These are phyloP conservation scores for Fusarium devonianum DNA, from an alignment of 2,329 filamentous ascomycete species.

Conservation along the genomic window DNA sequence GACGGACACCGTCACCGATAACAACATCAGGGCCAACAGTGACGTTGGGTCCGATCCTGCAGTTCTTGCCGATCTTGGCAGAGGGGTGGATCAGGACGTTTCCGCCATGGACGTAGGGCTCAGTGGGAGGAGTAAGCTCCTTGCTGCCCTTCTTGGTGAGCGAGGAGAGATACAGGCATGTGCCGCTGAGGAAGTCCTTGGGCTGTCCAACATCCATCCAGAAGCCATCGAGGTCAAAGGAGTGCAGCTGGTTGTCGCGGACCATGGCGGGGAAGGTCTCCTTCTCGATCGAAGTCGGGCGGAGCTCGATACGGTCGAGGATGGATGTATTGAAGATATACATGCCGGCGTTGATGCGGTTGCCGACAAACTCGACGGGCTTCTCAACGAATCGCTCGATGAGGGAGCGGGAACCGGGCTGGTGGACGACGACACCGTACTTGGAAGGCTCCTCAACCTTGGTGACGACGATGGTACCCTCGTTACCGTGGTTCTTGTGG, in stretches of 20 bases:
- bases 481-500: slow-evolving; percentile 91
- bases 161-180: slow-evolving; percentile 93
- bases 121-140: slow-evolving; percentile 74
- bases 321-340: slow-evolving; percentile 97
- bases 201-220: slow-evolving; percentile 99
- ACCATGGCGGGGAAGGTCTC: slow-evolving; percentile 97
- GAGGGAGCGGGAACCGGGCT: slow-evolving; percentile 85
- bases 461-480: slow-evolving; percentile 97
- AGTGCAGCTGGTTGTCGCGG: slow-evolving; percentile 89
- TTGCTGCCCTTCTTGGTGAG: slow-evolving; percentile 90
- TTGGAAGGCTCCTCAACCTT: slow-evolving; percentile 99
- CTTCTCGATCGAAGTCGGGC: slow-evolving; percentile 97
- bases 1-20: slow-evolving; percentile 89
- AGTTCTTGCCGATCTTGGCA: slow-evolving; percentile 97
- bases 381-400: slow-evolving; percentile 99
- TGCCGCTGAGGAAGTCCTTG: slow-evolving; percentile 96
- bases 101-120: slow-evolving; percentile 87
- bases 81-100: slow-evolving; percentile 95
- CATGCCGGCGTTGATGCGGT: slow-evolving; percentile 98
- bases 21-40: slow-evolving; percentile 93
- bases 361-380: slow-evolving; percentile 97
- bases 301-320: slow-evolving; percentile 89
- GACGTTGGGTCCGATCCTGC: slow-evolving; percentile 96
- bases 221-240: slow-evolving; percentile 95
- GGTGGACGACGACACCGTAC: slow-evolving; percentile 98